phyloP scores from a whole-genome alignment of 495 filamentous ascomycete species.

The Penicillium pancosmium region DNA sequence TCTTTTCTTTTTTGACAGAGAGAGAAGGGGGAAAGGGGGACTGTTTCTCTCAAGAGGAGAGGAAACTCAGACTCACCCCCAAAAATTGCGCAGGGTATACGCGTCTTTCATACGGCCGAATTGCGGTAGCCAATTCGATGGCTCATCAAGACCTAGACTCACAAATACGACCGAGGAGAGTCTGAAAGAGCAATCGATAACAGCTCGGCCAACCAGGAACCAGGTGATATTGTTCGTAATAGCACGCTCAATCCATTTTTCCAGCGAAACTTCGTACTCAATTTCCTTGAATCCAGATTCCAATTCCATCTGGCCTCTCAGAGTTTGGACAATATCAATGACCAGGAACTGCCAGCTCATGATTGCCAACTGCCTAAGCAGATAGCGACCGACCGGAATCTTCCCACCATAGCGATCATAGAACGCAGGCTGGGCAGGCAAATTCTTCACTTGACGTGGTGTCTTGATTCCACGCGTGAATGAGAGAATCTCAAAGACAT shows the following conservation, averaged over 20 bases:
- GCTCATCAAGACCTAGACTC: slow-evolving; percentile 3
- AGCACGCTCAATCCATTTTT: slow-evolving; percentile 13
- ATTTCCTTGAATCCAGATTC: background rate
- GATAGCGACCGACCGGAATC: slow-evolving; percentile 9
- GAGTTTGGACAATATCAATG: slow-evolving; percentile 9
- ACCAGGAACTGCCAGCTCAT: slow-evolving; percentile 24
- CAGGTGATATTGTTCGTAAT: slow-evolving; percentile 12
- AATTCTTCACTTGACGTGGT: slow-evolving; percentile 22
- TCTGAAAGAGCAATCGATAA: slow-evolving; percentile 20
- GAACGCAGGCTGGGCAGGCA: slow-evolving; percentile 18
- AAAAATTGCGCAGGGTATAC: slow-evolving; percentile 36
- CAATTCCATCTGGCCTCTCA: background rate
- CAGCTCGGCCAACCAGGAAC: slow-evolving; percentile 15
- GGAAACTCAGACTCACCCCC: slow-evolving; percentile 29
- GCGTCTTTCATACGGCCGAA: slow-evolving; percentile 35
- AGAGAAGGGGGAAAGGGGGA: background rate
- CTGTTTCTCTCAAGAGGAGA: background rate
- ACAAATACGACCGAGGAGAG: slow-evolving; percentile 21
- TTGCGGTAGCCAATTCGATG: slow-evolving; percentile 33
- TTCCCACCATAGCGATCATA: slow-evolving; percentile 2
- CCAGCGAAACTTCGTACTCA: slow-evolving; percentile 8
- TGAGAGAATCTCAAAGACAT: background rate
- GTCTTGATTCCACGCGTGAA: slow-evolving; percentile 14
- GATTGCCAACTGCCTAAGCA: slow-evolving; percentile 21
- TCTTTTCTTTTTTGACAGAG: background rate